Conservation (phyloP, 2,329 filamentous ascomycete genomes). For the Graphilbum ipis-grandicollis region DNA sequence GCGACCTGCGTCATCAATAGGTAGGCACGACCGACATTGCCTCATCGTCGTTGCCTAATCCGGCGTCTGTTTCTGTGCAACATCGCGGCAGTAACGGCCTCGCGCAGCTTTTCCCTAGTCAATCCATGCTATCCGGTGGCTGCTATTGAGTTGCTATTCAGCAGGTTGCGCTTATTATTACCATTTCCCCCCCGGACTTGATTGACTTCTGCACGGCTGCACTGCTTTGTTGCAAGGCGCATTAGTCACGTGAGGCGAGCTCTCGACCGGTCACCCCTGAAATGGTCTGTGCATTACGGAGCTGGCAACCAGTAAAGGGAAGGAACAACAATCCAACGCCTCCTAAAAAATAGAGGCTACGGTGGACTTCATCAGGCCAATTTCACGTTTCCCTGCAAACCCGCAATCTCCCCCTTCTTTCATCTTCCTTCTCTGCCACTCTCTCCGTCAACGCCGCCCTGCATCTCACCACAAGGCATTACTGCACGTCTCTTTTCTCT, state of each 20-base stretch:
- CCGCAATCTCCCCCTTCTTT: conserved; percentile 2
- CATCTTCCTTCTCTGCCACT: background rate
- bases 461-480: background rate
- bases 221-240: no score
- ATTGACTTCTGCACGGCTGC: no score
- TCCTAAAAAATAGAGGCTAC: conserved; percentile 9
- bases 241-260: conserved; percentile 6
- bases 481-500: conserved; percentile 2
- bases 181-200: no score
- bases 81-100: no score
- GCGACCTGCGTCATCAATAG: no score
- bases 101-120: no score
- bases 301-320: conserved; percentile 5
- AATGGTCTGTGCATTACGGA: conserved; percentile 7
- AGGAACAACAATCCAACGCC: conserved; percentile 2
- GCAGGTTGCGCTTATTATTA: no score
- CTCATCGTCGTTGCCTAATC: no score
- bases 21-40: no score
- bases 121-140: no score
- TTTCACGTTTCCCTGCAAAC: conserved; percentile 6
- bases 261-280: conserved; percentile 7
- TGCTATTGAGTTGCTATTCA: no score
- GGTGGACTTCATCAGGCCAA: conserved; percentile 7
- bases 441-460: conserved; percentile 4
- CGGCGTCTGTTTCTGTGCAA: no score